Conservation (phyloP, 2,329 filamentous ascomycete genomes). For the Fusarium mexicanum region DNA sequence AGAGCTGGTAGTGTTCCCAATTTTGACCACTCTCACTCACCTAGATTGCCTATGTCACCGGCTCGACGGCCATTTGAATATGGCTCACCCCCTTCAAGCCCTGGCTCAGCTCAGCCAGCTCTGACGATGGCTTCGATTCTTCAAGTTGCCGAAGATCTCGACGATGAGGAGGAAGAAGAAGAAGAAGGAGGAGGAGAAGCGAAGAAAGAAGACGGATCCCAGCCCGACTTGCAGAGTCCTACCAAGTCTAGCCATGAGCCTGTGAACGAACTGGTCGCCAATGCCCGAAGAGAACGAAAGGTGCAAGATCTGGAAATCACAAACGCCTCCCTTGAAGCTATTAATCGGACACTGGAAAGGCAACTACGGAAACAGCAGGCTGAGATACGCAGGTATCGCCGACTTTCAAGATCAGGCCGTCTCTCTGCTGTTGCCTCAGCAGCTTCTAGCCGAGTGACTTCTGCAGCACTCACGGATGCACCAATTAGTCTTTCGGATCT, state of each 20-base stretch:
- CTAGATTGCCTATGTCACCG: slow-evolving; percentile 48
- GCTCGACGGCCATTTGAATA: slow-evolving; percentile 47
- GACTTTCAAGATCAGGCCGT: slow-evolving; percentile 83
- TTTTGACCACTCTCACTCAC: slow-evolving; percentile 50
- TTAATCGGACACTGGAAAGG: slow-evolving; percentile 91
- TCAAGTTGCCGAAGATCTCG: slow-evolving; percentile 64
- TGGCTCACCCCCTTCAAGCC: slow-evolving; percentile 50
- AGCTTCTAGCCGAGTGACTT: slow-evolving; percentile 57
- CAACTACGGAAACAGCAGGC: slow-evolving; percentile 91
- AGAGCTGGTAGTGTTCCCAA: slow-evolving; percentile 53
- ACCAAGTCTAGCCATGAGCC: slow-evolving; percentile 66
- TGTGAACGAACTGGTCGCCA: slow-evolving; percentile 81
- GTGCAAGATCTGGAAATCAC: slow-evolving; percentile 96
- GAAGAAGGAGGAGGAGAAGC: slow-evolving; percentile 46
- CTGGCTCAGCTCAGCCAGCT: slow-evolving; percentile 46
- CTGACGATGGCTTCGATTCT: slow-evolving; percentile 66
- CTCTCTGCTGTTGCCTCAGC: slow-evolving; percentile 67
- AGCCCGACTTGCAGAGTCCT: slow-evolving; percentile 62
- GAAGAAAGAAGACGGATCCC: slow-evolving; percentile 44
- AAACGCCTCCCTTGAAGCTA: slow-evolving; percentile 92
- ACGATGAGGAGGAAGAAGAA: slow-evolving; percentile 48
- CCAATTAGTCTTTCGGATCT: slow-evolving; percentile 61
- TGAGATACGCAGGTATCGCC: slow-evolving; percentile 84
- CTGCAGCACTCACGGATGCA: slow-evolving; percentile 54
- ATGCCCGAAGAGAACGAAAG: slow-evolving; percentile 90